Base-by-base conservation (phyloP, 2,329 filamentous ascomycete genomes). In the Cladosporium phlei region DNA sequence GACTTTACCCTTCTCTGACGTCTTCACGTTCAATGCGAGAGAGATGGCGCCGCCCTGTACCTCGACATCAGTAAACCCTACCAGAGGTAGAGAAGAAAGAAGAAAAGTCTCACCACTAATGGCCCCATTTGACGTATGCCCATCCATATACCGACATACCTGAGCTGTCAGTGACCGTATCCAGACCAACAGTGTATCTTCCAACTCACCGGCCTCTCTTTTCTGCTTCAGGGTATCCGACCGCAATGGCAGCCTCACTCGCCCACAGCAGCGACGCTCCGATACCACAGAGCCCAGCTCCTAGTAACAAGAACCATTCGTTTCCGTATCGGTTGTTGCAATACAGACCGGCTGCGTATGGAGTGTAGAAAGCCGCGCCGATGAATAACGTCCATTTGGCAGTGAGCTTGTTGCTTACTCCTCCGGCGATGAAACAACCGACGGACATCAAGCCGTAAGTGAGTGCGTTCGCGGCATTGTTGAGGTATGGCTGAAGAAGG, bases 111-210 rank as follows among this genome's bases (percentile, higher is more conserved):
- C n/a, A n/a, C n/a, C 0, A 88, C 66, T 11, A 88, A 80, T 59
- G 86, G 83, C 0, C 83, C 84, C 2, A 72, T 69, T 1, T 85
- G 71, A 2, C 48, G 42, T n/a, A 50, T 43, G 25, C 48, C 48
- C 43, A 43, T 43, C 39, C 39, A 43, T 20, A 43, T 43, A 5
- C 39, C 39, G 11, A 43, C 39, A 16, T 43, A 50, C 19, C 48
- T 45, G 19, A 51, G 75, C 78, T 4, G 69, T 75, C 5, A 87
- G 70, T 84, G 84, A 88, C 45, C 5, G 56, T 83, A 80, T 0
- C 82, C 84, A 0, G 35, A 29, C 7, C 17, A 21, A 1, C 21
- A 20, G 20, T 25, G 16, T 11, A n/a, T 28, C 2, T 25, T 39
- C 16, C 24, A 29, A 27, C 42, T 27, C 2, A 47, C 27, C 35